These are phyloP conservation scores for Picochlorum sp. DNA, from an alignment of 139 green algal species.

Conservation along the genomic window DNA sequence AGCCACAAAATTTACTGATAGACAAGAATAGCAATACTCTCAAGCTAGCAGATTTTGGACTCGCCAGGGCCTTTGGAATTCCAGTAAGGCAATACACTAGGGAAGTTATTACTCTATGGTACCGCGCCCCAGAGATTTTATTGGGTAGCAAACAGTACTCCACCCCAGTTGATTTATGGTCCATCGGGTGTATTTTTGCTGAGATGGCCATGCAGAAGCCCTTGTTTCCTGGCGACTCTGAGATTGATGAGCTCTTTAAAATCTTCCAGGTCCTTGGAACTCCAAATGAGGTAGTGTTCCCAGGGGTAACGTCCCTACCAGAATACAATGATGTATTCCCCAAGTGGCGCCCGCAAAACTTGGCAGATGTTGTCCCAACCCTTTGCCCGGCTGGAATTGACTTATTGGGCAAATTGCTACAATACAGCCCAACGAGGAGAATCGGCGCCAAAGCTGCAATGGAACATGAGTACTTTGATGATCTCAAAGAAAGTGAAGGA, in stretches of 20 bases:
- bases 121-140: constrained; percentile 94
- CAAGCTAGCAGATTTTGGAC: constrained; percentile 97
- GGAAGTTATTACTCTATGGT: constrained; percentile 98
- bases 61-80: constrained; percentile 92
- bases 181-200: constrained; percentile 95
- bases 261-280: constrained; percentile 62
- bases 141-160: constrained; percentile 90
- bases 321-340: constrained; percentile 62
- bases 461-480: constrained; percentile 68
- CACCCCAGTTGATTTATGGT: constrained; percentile 96
- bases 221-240: constrained; percentile 80
- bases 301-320: constrained; percentile 42
- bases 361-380: constrained; percentile 49
- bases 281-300: constrained; percentile 41
- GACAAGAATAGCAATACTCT: constrained; percentile 70
- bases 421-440: constrained; percentile 35
- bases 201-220: constrained; percentile 77
- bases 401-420: constrained; percentile 64
- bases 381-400: constrained; percentile 58
- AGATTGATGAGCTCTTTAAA: constrained; percentile 67
- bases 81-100: constrained; percentile 93
- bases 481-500: constrained; percentile 18
- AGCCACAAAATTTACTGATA: constrained; percentile 96
- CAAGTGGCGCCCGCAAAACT: constrained; percentile 8
- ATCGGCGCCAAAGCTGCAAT: constrained; percentile 58